Evolutionary conservation across 2,329 filamentous ascomycete genomes (phyloP), one percentile per base, ranked within the genome.

Genomic region (Westerdykella ornata): DNA sequence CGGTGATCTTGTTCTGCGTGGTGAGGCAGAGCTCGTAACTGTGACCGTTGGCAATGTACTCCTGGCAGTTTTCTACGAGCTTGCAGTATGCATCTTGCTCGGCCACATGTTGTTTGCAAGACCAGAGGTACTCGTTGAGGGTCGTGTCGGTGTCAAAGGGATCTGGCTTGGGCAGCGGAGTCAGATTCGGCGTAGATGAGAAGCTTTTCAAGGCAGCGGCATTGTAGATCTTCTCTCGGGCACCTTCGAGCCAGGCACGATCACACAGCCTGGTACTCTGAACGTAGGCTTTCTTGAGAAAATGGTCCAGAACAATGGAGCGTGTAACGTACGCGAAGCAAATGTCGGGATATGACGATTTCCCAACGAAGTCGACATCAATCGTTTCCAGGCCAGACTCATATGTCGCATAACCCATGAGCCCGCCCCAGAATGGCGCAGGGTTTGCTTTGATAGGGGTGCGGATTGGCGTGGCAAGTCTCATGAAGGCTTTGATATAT

Each of bases 21-120:
- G 87, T 94, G 6, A 94, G 75, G 52, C 87, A 94, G 5, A 94
- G 74, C 60, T 94, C 88, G 62, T 94, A 94, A 0, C 86, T 88
- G 47, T 89, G 81, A 12, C 88, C 88, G 0, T 82, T 80, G 3
- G 80, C 76, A 47, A 94, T 84, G 47, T 78, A 75, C 4, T 78
- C 73, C 56, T 90, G 83, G 56, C 86, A 92, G 29, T 69, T 63
- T 16, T 71, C 67, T n/a, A 92, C 82, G 52, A 84, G 79, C 3
- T 69, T 64, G 52, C 81, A 80, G 57, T 92, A 94, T 3, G 46
- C 53, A 31, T 20, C 43, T 17, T 49, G 45, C 12, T 42, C 37
- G n/a, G 43, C 48, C 11, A 49, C 42, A 32, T 37, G 15, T 31
- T 44, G 42, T 28, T 43, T 39, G 33, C 56, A 59, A 2, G 56